Evolutionary conservation across 768 basidiomycete species (phyloP), one percentile per base, ranked within the genome.

Genomic region (Boletus rufocinnamomeus): DNA sequence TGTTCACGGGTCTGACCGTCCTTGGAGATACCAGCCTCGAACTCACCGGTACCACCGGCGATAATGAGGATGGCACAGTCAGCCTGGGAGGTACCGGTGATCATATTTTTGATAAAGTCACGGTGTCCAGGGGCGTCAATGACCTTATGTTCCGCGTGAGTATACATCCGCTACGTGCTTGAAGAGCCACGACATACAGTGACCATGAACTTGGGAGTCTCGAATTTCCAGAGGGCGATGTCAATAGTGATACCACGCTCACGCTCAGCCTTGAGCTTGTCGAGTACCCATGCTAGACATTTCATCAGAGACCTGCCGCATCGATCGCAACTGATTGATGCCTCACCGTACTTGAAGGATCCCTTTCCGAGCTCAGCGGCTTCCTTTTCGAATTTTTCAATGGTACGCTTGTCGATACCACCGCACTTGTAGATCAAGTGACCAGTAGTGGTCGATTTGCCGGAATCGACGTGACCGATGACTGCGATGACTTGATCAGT

Each of bases 71-170:
- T 87, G 72, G 95, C 97, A 74, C 96, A 98, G 77, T 99, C 96
- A 75, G 96, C 95, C 87, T 99, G 97, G 72, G 97, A 99, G 71
- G 97, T 99, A 85, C 97, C 97, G 63, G 97, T 99, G 77, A 99
- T 99, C 95, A 95, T 97, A 93, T 97, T 99, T 84, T 99, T 99
- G 87, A 99, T 99, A 82, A 99, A 99, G 75, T 99, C 97, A 87
- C 97, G 95, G 79, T 97, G 95, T 75, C 96, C 96, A 49, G 97
- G 97, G 76, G 97, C 97, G 75, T 98, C 97, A 70, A 98, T 98
- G 81, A 99, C 94, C 93, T 92, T 66, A 51, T 61, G 52, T 50
- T 62, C n/a, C 2, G 23, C 10, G 48, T 53, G 27, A 59, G 56
- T 55, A 48, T 50, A 4, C n/a, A 21, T 47, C 59, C 10, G 23